Evolutionary conservation across 176 grass and related monocot species (phyloP).

Genomic region (Sorghum bicolor): DNA sequence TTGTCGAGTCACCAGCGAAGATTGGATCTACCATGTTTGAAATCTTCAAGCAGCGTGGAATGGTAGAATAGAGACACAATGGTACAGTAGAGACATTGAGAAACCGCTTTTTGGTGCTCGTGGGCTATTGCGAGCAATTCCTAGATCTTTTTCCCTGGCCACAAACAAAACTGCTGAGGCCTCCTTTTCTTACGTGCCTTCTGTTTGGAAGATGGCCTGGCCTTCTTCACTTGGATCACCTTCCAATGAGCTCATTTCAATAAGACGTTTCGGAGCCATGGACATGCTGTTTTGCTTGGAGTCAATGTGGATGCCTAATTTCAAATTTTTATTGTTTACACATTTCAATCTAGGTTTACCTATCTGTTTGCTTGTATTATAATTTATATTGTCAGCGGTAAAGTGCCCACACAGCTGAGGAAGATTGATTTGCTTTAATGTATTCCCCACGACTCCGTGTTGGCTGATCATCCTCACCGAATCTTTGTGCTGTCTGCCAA

Average conservation of each 20-base stretch:
- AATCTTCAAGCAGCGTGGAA: constrained; percentile 86
- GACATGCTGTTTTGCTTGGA: constrained; percentile 19
- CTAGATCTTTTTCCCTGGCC: constrained; percentile 19
- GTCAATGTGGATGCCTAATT: constrained; percentile 5
- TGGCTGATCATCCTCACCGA: background rate
- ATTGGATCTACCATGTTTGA: constrained; percentile 80
- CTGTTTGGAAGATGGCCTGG: constrained; percentile 27
- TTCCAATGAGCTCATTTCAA: constrained; percentile 33
- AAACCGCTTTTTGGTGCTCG: constrained; percentile 36
- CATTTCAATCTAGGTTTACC: background rate
- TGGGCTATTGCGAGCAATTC: constrained; percentile 39
- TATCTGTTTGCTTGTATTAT: background rate
- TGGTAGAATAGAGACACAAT: constrained; percentile 60
- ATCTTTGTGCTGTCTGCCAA: background rate
- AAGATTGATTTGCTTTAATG: background rate
- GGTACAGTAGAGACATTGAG: constrained; percentile 49
- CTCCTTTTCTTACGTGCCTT: background rate
- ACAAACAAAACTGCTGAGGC: constrained; percentile 19
- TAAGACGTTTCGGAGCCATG: constrained; percentile 35
- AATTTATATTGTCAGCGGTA: background rate
- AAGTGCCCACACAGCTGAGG: background rate
- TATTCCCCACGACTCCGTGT: background rate
- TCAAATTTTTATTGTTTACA: background rate
- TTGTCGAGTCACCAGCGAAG: constrained; percentile 94
- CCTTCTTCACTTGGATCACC: background rate